Evolutionary conservation across 2,329 filamentous ascomycete genomes (phyloP), one percentile per base, ranked within the genome.

Genomic region (Aspergillus sclerotialis): DNA sequence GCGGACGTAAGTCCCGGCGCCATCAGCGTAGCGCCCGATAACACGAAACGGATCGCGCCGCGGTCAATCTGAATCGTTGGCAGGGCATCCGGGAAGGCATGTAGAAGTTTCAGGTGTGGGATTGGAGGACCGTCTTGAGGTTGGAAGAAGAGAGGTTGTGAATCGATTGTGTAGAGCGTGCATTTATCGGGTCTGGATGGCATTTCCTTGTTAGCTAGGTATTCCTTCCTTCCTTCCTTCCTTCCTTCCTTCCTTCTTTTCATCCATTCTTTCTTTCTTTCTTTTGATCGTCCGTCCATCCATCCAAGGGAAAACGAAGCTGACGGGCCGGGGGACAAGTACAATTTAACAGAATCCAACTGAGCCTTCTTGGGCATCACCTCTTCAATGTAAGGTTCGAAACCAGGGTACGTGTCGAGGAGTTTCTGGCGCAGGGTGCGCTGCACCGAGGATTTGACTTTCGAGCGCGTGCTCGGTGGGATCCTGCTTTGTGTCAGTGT

Each of bases 371-470:
- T 96, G 32, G 92, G 92, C 47, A 98, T 73, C 52, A 96, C 80
- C 61, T 93, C 86, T 63, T 98, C 92, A 64, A 95, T 93, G 67
- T 87, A 77, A 1, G 86, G 84, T 48, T 80, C 78, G 33, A 96
- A 82, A 33, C 85, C 76, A 3, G 92, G 92, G 66, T 93, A 95
- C 34, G 84, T 84, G 39, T 86, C 74, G 45, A 92, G 70, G 47
- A 96, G 76, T 55, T 85, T 85, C 53, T 81, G 74, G 50, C 92
- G 85, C 52, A 98, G 81, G 45, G 72, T 77, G 55, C 92, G 85
- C 70, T 95, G 89, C 37, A 87, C 86, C 15, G 88, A 94, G 46
- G 90, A 95, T 69, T 96, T 98, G 65, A 96, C 86, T 73, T 96
- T 96, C 51, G 88, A 87, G 69, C 92, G 94, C 37, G 85, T 81